A percentile compares a stretch with the other conserved stretches of the same genome.
These are phyloP conservation scores for Paraconiothyrium sp. DNA, from an alignment of 2,329 filamentous ascomycete species.

Conservation along the genomic window DNA sequence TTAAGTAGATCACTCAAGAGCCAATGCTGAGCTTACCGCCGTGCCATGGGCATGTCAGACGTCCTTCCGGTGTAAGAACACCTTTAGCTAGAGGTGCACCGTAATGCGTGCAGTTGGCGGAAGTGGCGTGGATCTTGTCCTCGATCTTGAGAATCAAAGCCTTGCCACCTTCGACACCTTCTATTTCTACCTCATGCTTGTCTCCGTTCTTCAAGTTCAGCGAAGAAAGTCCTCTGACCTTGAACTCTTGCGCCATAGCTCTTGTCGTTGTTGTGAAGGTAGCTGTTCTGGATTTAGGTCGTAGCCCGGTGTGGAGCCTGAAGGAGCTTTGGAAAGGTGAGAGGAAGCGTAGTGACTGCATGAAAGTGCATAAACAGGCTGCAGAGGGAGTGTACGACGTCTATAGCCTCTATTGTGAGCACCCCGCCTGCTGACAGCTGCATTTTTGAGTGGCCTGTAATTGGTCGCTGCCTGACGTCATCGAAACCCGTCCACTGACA, in stretches of 20 bases:
- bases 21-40: constrained; percentile 69
- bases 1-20: constrained; percentile 17
- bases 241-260: constrained; percentile 60
- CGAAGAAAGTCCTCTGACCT: constrained; percentile 78
- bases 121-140: constrained; percentile 80
- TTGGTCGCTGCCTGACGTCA: constrained; percentile 18
- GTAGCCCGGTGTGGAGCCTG: constrained; percentile 20
- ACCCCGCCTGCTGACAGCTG: constrained; percentile 15
- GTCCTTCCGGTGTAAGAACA: constrained; percentile 80
- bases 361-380: constrained; percentile 10
- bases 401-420: constrained; percentile 8
- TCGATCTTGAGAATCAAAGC: constrained; percentile 84
- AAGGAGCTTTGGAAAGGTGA: constrained; percentile 37
- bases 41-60: constrained; percentile 95
- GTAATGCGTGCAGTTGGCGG: constrained; percentile 88
- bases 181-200: constrained; percentile 89
- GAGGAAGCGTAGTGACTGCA: constrained; percentile 19
- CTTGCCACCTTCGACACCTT: constrained; percentile 86
- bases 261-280: constrained; percentile 38
- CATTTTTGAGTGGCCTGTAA: constrained; percentile 11
- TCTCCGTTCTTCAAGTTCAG: constrained; percentile 80
- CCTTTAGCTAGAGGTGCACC: constrained; percentile 90
- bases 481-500: constrained; percentile 2
- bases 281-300: constrained; percentile 25
- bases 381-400: constrained; percentile 14